Base-by-base conservation (phyloP, 768 basidiomycete species). In the Termitomyces sp. region DNA sequence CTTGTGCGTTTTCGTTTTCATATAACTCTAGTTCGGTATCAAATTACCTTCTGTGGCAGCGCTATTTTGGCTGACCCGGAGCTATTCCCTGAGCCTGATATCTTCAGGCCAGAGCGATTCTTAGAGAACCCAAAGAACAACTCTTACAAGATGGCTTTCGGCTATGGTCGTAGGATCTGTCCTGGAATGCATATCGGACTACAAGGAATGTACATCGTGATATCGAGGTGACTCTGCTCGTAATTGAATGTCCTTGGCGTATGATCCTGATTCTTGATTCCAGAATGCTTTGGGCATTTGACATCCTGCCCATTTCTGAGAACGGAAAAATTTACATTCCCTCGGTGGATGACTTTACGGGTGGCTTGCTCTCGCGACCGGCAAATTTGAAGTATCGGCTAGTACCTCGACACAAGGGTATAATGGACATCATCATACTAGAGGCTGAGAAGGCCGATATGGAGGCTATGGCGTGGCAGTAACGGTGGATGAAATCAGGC, bases 41-140 rank as follows among this genome's bases (percentile, higher is more conserved):
- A n/a, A n/a, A n/a, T n/a, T n/a, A n/a, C n/a, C n/a, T n/a, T n/a
- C n/a, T n/a, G n/a, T n/a, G n/a, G 29, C 23, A 42, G 42, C 35
- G 33, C 49, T 22, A 58, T 46, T 9, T 38, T 55, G 23, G 47
- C 53, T 46, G 42, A 58, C 38, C 48, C 49, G 50, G 40, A 68
- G 1, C 2, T 68, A 57, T 72, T 74, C 38, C 63, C 68, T 2
- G 62, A 66, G 2, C 68, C 74, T 3, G 69, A 68, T 7, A 60
- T 60, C 25, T 76, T 74, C 56, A 50, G 54, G 15, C 76, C 76
- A 0, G 76, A 76, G 47, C 68, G 75, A 20, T 77, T 77, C 57
- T 58, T 76, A 4, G 60, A 67, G 9, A 50, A 62, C 47, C 59
- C 64, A 11, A 61, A 68, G 1, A 39, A 65, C 16, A 57, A 64